phyloP scores from a whole-genome alignment of 139 green algal species.

The Micractinium conductrix region DNA sequence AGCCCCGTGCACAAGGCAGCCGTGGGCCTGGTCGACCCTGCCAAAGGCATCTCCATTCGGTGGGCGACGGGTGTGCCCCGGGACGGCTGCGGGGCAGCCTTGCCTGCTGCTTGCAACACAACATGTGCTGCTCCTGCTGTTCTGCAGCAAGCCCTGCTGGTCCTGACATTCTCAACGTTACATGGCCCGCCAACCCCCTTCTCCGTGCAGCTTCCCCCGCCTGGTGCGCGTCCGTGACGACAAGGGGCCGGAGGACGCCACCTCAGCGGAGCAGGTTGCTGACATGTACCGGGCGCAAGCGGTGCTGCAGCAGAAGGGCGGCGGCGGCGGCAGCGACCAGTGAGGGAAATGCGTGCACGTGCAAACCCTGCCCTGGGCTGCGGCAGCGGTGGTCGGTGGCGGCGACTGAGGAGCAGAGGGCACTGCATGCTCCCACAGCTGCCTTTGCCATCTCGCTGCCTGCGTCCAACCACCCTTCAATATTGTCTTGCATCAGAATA shows the following conservation, averaged over 20 bases:
- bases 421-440: no score
- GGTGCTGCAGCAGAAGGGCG: slow-evolving; percentile 55
- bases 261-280: slow-evolving; percentile 82
- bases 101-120: neutral
- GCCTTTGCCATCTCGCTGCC: no score
- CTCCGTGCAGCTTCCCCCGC: slow-evolving; percentile 76
- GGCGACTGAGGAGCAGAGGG: no score
- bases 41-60: slow-evolving; percentile 90
- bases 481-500: neutral
- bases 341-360: no score
- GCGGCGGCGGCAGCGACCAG: slow-evolving; percentile 26
- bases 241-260: slow-evolving; percentile 93
- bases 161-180: no score
- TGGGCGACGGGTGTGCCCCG: slow-evolving; percentile 23
- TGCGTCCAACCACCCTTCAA: neutral
- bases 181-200: neutral
- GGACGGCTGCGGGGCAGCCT: no score
- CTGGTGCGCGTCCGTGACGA: slow-evolving; percentile 92
- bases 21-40: slow-evolving; percentile 75
- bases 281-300: slow-evolving; percentile 92
- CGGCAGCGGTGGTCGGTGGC: no score
- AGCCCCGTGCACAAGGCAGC: slow-evolving; percentile 90
- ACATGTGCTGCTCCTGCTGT: neutral
- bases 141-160: neutral
- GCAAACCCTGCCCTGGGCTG: no score